These are phyloP conservation scores for Apiotrichum montevideense DNA, from an alignment of 1,284 basidiomycete genomes.

Conservation along the genomic window DNA sequence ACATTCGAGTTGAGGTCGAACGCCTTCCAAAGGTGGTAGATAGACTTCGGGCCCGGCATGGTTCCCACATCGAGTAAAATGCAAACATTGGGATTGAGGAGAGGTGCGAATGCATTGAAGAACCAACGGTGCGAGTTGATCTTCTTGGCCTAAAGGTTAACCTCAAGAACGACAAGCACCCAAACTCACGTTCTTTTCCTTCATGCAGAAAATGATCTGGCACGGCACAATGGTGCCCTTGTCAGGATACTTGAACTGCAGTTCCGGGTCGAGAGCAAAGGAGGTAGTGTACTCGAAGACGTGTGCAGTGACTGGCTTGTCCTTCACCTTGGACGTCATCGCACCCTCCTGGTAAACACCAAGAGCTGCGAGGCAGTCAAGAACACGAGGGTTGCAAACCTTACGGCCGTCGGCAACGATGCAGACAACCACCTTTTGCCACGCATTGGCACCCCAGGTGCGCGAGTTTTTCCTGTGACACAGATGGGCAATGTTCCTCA, in stretches of 20 bases:
- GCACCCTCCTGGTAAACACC: slow-evolving; percentile 59
- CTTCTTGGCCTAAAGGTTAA: slow-evolving; percentile 63
- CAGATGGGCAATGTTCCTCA: slow-evolving; percentile 81
- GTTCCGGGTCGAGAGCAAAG: slow-evolving; percentile 76
- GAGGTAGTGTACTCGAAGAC: slow-evolving; percentile 87
- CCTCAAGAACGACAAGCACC: no score
- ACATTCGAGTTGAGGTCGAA: slow-evolving; percentile 91
- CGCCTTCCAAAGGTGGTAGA: slow-evolving; percentile 90
- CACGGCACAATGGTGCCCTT: slow-evolving; percentile 77
- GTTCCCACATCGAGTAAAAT: slow-evolving; percentile 84
- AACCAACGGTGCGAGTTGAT: slow-evolving; percentile 95
- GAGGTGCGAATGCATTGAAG: slow-evolving; percentile 72
- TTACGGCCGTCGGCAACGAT: slow-evolving; percentile 93
- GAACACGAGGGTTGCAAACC: slow-evolving; percentile 84
- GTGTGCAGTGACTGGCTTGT: slow-evolving; percentile 83
- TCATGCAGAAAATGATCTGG: slow-evolving; percentile 70
- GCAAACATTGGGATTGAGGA: slow-evolving; percentile 54
- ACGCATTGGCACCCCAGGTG: slow-evolving; percentile 92
- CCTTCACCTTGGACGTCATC: slow-evolving; percentile 86
- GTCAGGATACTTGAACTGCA: slow-evolving; percentile 91
- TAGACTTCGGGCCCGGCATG: slow-evolving; percentile 65
- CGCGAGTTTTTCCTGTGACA: slow-evolving; percentile 89
- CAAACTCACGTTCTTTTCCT: slow-evolving; percentile 84
- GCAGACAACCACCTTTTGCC: slow-evolving; percentile 96
- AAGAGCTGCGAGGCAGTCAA: slow-evolving; percentile 65